Evolutionary conservation across 2,329 filamentous ascomycete genomes (phyloP).

Genomic region (Aspergillus persii): DNA sequence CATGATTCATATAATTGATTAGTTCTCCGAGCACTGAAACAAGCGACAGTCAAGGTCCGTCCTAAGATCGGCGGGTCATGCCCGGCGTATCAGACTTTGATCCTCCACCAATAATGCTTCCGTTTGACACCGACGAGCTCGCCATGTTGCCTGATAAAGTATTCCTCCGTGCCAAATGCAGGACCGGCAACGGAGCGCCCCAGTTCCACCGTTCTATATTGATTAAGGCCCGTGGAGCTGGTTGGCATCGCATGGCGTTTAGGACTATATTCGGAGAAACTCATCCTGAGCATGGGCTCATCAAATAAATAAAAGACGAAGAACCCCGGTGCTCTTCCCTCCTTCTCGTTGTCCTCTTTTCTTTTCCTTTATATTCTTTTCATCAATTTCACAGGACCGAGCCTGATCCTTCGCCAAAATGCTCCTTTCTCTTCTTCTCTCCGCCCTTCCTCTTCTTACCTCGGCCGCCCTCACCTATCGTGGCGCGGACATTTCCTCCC

Average conservation of each 20-base stretch:
- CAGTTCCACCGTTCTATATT: background rate
- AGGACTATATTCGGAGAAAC: background rate
- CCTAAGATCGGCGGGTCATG: background rate
- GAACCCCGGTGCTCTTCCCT: background rate
- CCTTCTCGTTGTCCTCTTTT: background rate
- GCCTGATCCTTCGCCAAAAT: slow-evolving; percentile 7
- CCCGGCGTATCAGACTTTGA: background rate
- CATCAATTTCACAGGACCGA: background rate
- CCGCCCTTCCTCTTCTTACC: slow-evolving; percentile 14
- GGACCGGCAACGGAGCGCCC: background rate
- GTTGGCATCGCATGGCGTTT: background rate
- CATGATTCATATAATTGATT: background rate
- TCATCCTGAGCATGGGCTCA: background rate
- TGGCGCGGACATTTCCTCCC: slow-evolving; percentile 70
- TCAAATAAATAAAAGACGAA: background rate
- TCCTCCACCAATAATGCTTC: slow-evolving; percentile 18
- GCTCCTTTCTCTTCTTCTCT: slow-evolving; percentile 13
- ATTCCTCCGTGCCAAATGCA: background rate
- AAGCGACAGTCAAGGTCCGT: background rate
- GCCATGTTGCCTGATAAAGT: background rate
- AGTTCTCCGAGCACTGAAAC: background rate
- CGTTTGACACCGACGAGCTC: background rate
- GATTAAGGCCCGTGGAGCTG: background rate
- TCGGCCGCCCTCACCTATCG: slow-evolving; percentile 57
- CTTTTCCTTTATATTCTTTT: background rate